A percentile compares a stretch with the other conserved stretches of the same genome.
Evolutionary conservation across 2,329 filamentous ascomycete genomes (phyloP).

Genomic region (Phialophora tarda): DNA sequence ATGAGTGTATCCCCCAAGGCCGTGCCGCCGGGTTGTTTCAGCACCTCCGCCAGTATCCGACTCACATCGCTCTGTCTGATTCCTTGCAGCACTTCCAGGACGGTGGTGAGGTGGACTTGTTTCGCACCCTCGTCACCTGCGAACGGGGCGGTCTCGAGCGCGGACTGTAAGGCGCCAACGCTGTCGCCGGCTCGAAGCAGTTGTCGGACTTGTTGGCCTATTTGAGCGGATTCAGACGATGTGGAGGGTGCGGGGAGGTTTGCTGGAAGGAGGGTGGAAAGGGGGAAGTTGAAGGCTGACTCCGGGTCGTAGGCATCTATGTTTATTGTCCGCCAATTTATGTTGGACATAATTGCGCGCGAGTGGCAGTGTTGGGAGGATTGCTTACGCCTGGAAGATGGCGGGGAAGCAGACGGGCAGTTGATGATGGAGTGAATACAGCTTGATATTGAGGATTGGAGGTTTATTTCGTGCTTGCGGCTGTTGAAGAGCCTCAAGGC

Average conservation of each 20-base stretch:
- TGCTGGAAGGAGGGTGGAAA: conserved; percentile 78
- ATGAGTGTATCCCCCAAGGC: conserved; percentile 91
- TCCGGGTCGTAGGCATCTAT: conserved; percentile 90
- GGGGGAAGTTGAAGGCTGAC: conserved; percentile 88
- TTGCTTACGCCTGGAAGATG: conserved; percentile 14
- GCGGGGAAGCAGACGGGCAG: conserved; percentile 5
- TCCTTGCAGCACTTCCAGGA: conserved; percentile 91
- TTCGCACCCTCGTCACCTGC: conserved; percentile 60
- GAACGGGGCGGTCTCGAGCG: conserved; percentile 82
- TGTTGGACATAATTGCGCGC: conserved; percentile 48
- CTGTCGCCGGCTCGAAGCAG: conserved; percentile 83
- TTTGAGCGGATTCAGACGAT: conserved; percentile 76
- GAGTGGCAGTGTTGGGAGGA: background rate
- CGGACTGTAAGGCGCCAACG: conserved; percentile 82
- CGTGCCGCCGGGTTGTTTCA: conserved; percentile 75
- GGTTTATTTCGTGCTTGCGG: background rate
- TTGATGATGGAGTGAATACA: background rate
- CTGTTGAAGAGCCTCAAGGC: background rate
- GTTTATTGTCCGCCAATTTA: conserved; percentile 87
- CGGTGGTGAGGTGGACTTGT: conserved; percentile 84
- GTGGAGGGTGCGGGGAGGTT: conserved; percentile 70
- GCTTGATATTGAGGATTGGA: background rate
- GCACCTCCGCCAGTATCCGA: conserved; percentile 80
- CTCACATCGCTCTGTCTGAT: conserved; percentile 97
- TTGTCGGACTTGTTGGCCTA: conserved; percentile 83